These are phyloP conservation scores for Leishmania tropica DNA, from an alignment of 208 protist species.

Conservation along the genomic window DNA sequence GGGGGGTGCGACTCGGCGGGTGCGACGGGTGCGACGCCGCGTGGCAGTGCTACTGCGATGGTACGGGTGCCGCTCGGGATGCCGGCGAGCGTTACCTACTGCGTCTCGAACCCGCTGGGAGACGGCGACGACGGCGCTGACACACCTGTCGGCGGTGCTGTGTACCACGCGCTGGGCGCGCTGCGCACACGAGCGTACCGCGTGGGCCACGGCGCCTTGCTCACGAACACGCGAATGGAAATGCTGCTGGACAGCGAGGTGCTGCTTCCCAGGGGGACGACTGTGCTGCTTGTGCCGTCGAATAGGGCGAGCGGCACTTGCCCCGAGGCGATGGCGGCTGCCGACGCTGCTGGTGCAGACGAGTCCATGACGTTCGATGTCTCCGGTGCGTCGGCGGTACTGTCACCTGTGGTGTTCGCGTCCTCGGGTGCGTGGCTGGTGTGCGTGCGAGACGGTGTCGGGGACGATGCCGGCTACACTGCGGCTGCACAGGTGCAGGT, in stretches of 20 bases:
- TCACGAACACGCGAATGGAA: background rate
- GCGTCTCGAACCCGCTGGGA: conserved; percentile 10
- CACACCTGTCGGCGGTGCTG: background rate
- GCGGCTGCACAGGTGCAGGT: conserved; percentile 26
- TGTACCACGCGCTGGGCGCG: conserved; percentile 6
- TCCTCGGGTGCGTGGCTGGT: conserved; percentile 32
- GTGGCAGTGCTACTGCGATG: background rate
- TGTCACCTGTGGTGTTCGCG: conserved; percentile 30
- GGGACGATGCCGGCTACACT: conserved; percentile 9
- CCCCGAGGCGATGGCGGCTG: background rate
- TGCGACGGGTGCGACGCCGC: background rate
- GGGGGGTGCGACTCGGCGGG: background rate
- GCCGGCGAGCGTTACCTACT: conserved; percentile 6
- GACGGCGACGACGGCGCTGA: background rate
- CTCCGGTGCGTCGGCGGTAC: background rate
- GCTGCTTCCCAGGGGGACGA: background rate
- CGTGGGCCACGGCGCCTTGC: conserved; percentile 9
- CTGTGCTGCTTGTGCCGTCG: background rate
- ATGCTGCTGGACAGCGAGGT: conserved; percentile 14
- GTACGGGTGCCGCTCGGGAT: background rate
- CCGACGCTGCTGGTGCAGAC: background rate
- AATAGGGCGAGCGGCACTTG: background rate
- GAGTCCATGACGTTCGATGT: conserved; percentile 5
- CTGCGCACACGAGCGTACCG: conserved; percentile 2
- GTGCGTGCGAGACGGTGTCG: conserved; percentile 30